Evolutionary conservation across 75 land plant species (phyloP), one percentile per base, ranked within the genome.

Genomic region (Larix kaempferi): DNA sequence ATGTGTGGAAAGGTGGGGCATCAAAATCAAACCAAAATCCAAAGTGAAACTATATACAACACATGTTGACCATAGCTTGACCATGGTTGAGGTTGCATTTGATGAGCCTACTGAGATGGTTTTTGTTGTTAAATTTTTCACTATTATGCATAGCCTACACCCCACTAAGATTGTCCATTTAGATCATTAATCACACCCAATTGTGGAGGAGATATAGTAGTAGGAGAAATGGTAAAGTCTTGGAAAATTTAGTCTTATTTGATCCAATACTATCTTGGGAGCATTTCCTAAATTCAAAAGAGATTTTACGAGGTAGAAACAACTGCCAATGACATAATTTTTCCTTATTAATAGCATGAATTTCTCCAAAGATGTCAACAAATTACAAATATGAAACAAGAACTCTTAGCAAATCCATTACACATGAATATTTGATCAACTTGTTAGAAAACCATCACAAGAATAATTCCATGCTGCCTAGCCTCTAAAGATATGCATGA

Each of bases 401-500:
- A 29, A 29, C 15, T 17, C 17, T 65, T 60, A 27, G 57, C 15
- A 21, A 52, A 74, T 56, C 17, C 37, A 55, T 3, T 25, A 49
- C 11, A 77, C 56, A 16, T 2, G 23, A 52, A 65, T 2, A 65
- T 35, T 13, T 5, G 6, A 65, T 29, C 6, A 16, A 35, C 29
- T 65, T 12, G 69, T 65, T 14, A 0, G 17, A 65, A 4, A n/a
- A 19, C 26, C 41, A 35, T 19, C 35, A 35, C 3, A 1, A 16
- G 4, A 16, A 14, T 16, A 65, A 5, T 8, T 5, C 55, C 41
- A 21, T 66, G 3, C 17, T 8, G 11, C 12, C 55, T 78, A 81
- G 92, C 99, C 93, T 96, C 99, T 75, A 94, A 81, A 74, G 80
- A 92, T 17, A 96, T 86, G 74, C 86, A 74, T 13, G 99, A 96